Evolutionary conservation across 176 grass and related monocot species (phyloP).

Genomic region (Ananas comosus): DNA sequence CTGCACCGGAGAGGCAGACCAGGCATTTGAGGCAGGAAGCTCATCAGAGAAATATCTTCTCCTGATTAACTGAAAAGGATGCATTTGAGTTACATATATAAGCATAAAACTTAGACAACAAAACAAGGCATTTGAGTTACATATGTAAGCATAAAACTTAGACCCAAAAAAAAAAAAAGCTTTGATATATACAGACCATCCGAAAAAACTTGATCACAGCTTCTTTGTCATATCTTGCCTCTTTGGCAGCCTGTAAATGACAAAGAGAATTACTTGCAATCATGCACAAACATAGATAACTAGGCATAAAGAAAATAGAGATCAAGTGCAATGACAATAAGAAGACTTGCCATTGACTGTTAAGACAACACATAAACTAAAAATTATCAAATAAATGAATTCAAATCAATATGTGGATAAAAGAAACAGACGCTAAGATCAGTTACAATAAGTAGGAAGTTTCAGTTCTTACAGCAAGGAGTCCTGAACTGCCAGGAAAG

Average conservation of each 20-base stretch:
- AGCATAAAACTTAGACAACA: constrained; percentile 9
- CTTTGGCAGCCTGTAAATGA: constrained; percentile 71
- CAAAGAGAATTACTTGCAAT: not conserved
- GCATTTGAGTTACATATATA: constrained; percentile 7
- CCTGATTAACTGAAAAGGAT: constrained; percentile 79
- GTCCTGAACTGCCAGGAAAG: constrained; percentile 68
- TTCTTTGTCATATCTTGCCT: constrained; percentile 96
- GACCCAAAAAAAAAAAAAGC: not conserved
- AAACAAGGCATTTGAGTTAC: constrained; percentile 7
- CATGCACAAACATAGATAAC: not conserved
- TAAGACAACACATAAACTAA: not conserved
- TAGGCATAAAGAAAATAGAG: not conserved
- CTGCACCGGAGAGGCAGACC: constrained; percentile 47
- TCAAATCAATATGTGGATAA: not conserved
- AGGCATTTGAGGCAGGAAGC: constrained; percentile 54
- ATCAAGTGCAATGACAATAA: not conserved
- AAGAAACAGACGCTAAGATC: not conserved
- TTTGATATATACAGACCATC: constrained; percentile 54
- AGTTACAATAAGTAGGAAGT: not conserved
- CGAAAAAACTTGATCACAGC: constrained; percentile 85
- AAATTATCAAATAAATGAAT: not conserved
- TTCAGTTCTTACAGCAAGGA: constrained; percentile 63
- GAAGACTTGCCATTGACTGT: not conserved
- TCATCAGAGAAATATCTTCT: constrained; percentile 95
- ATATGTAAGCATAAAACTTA: constrained; percentile 2